Evolutionary conservation across 192 early-diverging fungal genomes (phyloP), one percentile per base, ranked within the genome.

Genomic region (Backusella tarrabulga): DNA sequence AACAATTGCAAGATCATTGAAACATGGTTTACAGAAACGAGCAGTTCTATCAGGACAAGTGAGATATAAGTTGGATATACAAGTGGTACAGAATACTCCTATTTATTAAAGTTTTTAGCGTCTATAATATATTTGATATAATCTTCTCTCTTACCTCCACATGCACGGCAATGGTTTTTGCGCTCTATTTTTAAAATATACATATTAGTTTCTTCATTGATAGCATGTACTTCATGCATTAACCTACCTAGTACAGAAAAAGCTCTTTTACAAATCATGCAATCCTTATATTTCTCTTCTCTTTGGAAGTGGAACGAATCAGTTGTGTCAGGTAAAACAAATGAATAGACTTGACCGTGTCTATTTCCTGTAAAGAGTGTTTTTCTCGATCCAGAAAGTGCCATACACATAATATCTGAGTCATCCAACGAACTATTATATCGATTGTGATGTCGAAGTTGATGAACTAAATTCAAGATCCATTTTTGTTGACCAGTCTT

Each of bases 291-390:
- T 15, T 75, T 66, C 14, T 86, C 86, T 66, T 88, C 81, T 32
- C 84, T 81, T 77, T 86, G 81, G 73, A 81, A 88, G 67, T 90
- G 87, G 5, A 75, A 77, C 19, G 83, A 83, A 23, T 82, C 84
- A 21, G 82, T 85, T 11, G 79, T 80, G 66, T 90, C 89, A 1
- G 89, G 89, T 35, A 90, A 72, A 26, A 85, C 87, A 79, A 84
- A 90, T 0, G 85, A 50, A 75, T 79, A 74, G 4, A 90, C 77
- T 36, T 85, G 81, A 4, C 89, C 89, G 0, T 77, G 60, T 12
- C 83, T 83, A 79, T 88, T 86, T 7, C 89, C 89, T 21, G 81
- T 85, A 34, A 87, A 84, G 34, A 90, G 72, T 8, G 85, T 81
- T 41, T 84, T 74, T 60, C 81, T 81, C 12, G 79, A 66, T 73